These are phyloP conservation scores for Mycocentrospora acerina DNA, from an alignment of 2,329 filamentous ascomycete species.

Conservation along the genomic window DNA sequence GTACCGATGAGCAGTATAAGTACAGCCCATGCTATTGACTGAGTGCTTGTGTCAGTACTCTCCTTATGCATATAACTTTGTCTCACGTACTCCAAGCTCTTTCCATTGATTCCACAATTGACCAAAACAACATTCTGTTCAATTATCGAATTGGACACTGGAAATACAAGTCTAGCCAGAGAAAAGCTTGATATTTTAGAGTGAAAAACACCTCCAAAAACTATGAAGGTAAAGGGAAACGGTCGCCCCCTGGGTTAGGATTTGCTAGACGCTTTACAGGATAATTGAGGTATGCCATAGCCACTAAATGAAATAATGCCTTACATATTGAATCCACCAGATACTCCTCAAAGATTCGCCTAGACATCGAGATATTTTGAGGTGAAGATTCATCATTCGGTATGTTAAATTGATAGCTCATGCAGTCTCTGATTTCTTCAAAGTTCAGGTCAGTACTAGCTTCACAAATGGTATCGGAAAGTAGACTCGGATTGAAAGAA, in stretches of 20 bases:
- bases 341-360: not conserved
- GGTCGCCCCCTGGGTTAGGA: not conserved
- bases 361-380: not conserved
- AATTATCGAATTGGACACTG: not conserved
- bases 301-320: not conserved
- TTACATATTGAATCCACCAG: not conserved
- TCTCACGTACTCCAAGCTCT: constrained; percentile 2
- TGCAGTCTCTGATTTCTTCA: not conserved
- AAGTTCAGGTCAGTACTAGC: not conserved
- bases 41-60: not conserved
- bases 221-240: not conserved
- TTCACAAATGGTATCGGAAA: not conserved
- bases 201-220: not conserved
- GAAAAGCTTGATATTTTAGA: not conserved
- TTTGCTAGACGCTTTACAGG: constrained; percentile 1
- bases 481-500: not conserved
- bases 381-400: not conserved
- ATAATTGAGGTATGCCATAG: constrained; percentile 1
- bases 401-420: not conserved
- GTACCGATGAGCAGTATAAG: not conserved
- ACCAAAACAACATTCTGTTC: constrained; percentile 1
- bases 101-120: not conserved
- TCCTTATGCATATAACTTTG: not conserved
- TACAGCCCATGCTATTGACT: not conserved
- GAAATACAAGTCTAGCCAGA: not conserved